Conservation (phyloP, 306 rosid species). For the Styphnolobium japonicum region DNA sequence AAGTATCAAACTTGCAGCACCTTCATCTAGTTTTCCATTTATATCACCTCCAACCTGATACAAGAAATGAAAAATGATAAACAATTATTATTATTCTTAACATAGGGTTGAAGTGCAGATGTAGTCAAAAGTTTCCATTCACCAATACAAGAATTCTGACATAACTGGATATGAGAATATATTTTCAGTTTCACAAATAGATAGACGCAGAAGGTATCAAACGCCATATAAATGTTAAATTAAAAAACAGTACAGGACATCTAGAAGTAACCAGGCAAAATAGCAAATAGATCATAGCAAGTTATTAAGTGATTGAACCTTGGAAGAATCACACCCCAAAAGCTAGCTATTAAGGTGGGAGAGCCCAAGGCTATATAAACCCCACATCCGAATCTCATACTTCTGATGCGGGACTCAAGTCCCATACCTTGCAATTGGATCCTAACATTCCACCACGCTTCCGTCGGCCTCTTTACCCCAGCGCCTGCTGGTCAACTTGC, state of each 20-base stretch:
- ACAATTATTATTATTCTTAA: background rate
- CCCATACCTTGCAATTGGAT: too few species aligned
- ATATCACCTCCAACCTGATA: slow-evolving; percentile 76
- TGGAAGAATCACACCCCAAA: too few species aligned
- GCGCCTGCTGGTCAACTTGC: too few species aligned
- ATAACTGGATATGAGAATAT: background rate
- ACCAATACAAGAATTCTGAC: slow-evolving; percentile 11
- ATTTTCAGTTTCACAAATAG: background rate
- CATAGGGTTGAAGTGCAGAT: slow-evolving; percentile 12
- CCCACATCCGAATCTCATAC: too few species aligned
- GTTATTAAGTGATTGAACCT: too few species aligned
- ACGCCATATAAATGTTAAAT: background rate
- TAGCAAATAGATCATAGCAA: background rate
- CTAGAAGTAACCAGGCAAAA: background rate
- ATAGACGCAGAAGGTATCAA: background rate
- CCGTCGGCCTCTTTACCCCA: too few species aligned
- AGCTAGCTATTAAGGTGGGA: too few species aligned
- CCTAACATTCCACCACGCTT: too few species aligned
- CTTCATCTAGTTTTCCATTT: slow-evolving; percentile 88
- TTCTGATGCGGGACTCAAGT: too few species aligned
- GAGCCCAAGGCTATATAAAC: too few species aligned
- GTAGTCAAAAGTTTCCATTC: background rate
- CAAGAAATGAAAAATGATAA: slow-evolving; percentile 21
- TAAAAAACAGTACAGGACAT: background rate
- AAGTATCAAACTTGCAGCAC: slow-evolving; percentile 73